Evolutionary conservation across 805 yeast genomes (phyloP).

Genomic region (Pichia cabralensis): DNA sequence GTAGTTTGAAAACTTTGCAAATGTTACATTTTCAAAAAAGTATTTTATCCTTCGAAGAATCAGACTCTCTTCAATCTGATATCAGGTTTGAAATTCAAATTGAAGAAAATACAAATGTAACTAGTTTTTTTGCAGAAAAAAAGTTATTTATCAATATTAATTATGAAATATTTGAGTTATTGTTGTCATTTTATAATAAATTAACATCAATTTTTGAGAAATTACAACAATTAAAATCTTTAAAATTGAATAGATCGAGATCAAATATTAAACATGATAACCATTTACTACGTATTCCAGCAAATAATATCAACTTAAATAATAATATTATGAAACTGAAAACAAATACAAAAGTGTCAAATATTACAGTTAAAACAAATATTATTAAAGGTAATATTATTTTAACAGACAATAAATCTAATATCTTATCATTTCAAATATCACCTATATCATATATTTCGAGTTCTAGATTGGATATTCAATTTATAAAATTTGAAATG

Average conservation of each 20-base stretch:
- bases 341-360: too few species aligned
- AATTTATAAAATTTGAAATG: too few species aligned
- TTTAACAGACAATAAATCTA: too few species aligned
- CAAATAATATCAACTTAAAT: too few species aligned
- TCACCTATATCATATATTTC: too few species aligned
- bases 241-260: neutral
- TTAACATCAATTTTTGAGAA: constrained; percentile 13
- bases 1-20: constrained; percentile 33
- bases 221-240: neutral
- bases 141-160: constrained; percentile 22
- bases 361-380: too few species aligned
- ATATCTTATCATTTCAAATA: too few species aligned
- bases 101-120: constrained; percentile 21
- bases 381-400: too few species aligned
- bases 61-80: constrained; percentile 31
- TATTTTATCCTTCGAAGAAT: constrained; percentile 21
- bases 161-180: constrained; percentile 1
- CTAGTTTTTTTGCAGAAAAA: constrained; percentile 34
- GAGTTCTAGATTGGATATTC: too few species aligned
- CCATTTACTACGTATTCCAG: too few species aligned
- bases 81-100: constrained; percentile 40
- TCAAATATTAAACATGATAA: too few species aligned
- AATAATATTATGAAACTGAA: neutral
- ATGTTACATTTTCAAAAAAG: constrained; percentile 17
- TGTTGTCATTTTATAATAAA: constrained; percentile 7